Base-by-base conservation (phyloP, 108 stramenopile species). In the Ochromonas danica region DNA sequence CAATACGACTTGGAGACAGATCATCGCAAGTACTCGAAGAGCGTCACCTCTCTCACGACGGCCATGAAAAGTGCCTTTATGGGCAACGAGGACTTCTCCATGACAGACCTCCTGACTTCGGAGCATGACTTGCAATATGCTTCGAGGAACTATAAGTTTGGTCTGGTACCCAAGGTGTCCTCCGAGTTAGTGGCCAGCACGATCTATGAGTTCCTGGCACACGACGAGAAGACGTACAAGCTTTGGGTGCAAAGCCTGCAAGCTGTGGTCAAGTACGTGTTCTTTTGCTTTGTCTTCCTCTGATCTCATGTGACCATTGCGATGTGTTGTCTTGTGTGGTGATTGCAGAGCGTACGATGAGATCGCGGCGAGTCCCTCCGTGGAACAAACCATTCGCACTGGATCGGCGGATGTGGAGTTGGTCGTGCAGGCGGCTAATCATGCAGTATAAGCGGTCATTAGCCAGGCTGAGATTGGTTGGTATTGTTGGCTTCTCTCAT, bases 71-170 rank as follows among this genome's bases (percentile, higher is more conserved):
- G 10, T 6, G 43, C 51, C 6, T 14, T 60, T 3, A 39, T 60
- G 28, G 72, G 72, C n/a, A 45, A 75, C 30, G 72, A 60, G 22
- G 72, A 75, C 30, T 75, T 75, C 38, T 6, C 40, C 28, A 75
- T 75, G 45, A 75, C 10, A 3, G 45, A 75, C 22, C 35, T 75
- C 14, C 27, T 60, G 28, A 75, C 72, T 6, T 75, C 72, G 10
- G 72, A 75, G 22, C 41, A 33, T 41, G 72, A 75, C 38, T 42
- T 75, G 36, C 43, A 75, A 75, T 45, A 14, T 10, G 72, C 72
- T 31, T 45, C 51, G 45, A 38, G 31, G 14, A 75, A 75, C 27
- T 75, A 33, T 41, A 75, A 60, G 72, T 75, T 75, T 75, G 51
- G 43, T 10, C 25, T 75, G 28, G 14, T 57, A 22, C 72, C 72